Evolutionary conservation across 1,284 basidiomycete species (phyloP).

Genomic region (Hemileia vastatrix): DNA sequence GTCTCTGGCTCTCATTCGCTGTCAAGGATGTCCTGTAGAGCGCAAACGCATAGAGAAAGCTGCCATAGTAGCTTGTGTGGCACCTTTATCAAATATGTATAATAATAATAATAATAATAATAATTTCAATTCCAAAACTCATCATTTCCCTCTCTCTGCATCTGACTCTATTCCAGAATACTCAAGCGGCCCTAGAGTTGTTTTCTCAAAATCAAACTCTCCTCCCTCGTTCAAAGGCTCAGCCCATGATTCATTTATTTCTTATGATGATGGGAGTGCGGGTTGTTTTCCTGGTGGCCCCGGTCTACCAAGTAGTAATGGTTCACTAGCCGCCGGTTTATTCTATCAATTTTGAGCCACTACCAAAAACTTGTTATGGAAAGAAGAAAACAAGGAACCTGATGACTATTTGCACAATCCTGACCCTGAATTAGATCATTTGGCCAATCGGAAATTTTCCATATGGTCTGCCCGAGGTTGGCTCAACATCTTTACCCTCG

Average conservation of each 20-base stretch:
- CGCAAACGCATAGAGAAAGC: constrained; percentile 73
- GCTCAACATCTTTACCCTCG: constrained; percentile 33
- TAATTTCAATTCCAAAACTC: too few relatives aligned
- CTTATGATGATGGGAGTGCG: constrained; percentile 1
- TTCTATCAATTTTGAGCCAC: constrained; percentile 10
- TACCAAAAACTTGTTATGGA: constrained; percentile 19
- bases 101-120: too few relatives aligned
- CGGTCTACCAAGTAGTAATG: too few relatives aligned
- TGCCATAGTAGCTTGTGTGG: constrained; percentile 70
- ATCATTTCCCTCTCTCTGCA: too few relatives aligned
- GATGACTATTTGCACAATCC: constrained; percentile 20
- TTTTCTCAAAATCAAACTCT: too few relatives aligned
- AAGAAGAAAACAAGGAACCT: constrained; percentile 21
- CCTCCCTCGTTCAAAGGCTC: too few relatives aligned
- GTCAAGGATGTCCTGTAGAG: constrained; percentile 63
- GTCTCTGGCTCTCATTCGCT: constrained; percentile 66
- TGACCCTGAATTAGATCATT: constrained; percentile 18
- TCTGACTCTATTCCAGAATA: too few relatives aligned
- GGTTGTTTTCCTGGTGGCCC: too few relatives aligned
- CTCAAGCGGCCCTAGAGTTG: too few relatives aligned
- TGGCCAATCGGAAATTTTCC: constrained; percentile 22
- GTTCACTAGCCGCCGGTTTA: neutral
- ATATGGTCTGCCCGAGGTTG: constrained; percentile 31
- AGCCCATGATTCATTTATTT: constrained; percentile 15
- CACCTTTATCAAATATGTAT: too few relatives aligned